Evolutionary conservation across 2,329 filamentous ascomycete species (phyloP).

Genomic region (Fonsecaea nubica): DNA sequence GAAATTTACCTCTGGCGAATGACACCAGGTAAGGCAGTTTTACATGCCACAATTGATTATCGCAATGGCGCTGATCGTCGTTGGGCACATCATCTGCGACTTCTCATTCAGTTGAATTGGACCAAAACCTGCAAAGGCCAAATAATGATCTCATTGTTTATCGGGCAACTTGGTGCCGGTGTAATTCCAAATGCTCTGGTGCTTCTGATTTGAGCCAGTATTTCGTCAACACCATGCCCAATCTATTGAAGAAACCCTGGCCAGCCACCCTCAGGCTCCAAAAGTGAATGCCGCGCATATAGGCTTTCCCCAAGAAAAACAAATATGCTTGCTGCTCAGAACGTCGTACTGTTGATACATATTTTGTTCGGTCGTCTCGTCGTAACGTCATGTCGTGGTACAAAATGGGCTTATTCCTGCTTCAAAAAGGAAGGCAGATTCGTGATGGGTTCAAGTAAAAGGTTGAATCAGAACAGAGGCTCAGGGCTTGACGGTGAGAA

Average conservation of each 20-base stretch:
- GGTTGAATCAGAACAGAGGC: slow-evolving; percentile 33
- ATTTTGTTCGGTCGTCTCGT: slow-evolving; percentile 21
- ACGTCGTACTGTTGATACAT: slow-evolving; percentile 22
- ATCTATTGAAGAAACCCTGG: not conserved
- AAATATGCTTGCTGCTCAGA: not conserved
- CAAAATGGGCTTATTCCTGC: slow-evolving; percentile 1
- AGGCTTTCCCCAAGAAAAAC: not conserved
- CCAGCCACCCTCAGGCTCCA: not conserved
- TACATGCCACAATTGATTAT: not conserved
- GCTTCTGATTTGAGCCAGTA: not conserved
- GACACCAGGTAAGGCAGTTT: not conserved
- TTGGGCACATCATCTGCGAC: not conserved
- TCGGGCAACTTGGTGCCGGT: not conserved
- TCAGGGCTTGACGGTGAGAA: slow-evolving; percentile 31
- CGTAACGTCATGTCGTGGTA: slow-evolving; percentile 25
- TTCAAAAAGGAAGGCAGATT: not conserved
- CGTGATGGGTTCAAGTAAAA: slow-evolving; percentile 16
- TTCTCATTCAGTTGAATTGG: not conserved
- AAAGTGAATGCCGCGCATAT: not conserved
- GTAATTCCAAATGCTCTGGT: not conserved
- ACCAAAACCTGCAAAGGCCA: not conserved
- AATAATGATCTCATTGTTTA: not conserved
- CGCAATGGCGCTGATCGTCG: not conserved
- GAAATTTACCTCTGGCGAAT: not conserved
- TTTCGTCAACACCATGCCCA: not conserved